These are phyloP conservation scores for Eutrema salsugineum DNA, from an alignment of 441 rosid genomes.

Conservation along the genomic window DNA sequence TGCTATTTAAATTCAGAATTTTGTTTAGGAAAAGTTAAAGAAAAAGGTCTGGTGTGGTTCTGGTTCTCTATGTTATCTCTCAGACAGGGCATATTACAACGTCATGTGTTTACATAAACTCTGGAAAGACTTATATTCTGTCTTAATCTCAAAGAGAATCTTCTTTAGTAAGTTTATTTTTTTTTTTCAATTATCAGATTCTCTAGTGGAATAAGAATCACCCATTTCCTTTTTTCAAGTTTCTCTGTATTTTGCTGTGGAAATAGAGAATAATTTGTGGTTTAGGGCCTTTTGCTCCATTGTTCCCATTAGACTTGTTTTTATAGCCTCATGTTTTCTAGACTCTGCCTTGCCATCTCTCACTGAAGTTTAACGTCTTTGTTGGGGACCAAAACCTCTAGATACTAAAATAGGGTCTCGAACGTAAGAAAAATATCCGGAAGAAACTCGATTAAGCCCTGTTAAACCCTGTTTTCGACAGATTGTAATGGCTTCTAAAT, in stretches of 20 bases:
- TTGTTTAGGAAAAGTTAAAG: background rate
- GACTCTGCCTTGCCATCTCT: constrained; percentile 8
- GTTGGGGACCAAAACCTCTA: constrained; percentile 6
- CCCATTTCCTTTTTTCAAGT: constrained; percentile 22
- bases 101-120: constrained; percentile 26
- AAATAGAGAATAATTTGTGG: constrained; percentile 29
- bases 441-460: background rate
- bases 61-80: constrained; percentile 30
- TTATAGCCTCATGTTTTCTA: constrained; percentile 19
- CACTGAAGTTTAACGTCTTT: constrained; percentile 8
- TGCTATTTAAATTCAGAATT: constrained; percentile 10
- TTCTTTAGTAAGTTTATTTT: constrained; percentile 12
- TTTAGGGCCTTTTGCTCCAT: constrained; percentile 4
- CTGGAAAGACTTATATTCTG: constrained; percentile 27
- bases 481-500: background rate
- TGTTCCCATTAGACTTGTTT: constrained; percentile 28
- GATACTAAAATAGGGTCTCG: background rate
- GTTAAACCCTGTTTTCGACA: background rate
- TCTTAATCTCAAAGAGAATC: constrained; percentile 27
- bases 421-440: background rate
- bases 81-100: constrained; percentile 19
- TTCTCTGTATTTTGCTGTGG: background rate
- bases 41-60: constrained; percentile 28
- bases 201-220: constrained; percentile 31
- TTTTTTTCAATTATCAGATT: constrained; percentile 23